Base-by-base conservation (phyloP, 2,329 filamentous ascomycete species). In the Ophiostoma ulmi region DNA sequence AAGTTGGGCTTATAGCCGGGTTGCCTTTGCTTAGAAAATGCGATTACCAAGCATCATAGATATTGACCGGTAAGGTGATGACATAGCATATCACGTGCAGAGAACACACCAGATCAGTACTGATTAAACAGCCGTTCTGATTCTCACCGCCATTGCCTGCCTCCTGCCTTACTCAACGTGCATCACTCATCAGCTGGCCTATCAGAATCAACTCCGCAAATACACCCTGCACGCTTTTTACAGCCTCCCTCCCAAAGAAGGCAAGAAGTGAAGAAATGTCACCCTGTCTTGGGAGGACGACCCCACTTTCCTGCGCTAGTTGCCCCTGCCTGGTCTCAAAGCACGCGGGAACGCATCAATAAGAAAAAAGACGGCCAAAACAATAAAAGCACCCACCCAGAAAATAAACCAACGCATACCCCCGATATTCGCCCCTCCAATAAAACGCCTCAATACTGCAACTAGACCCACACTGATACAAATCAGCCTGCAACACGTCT, bases 401-500 rank as follows among this genome's bases (percentile, higher is more conserved):
- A 70, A 72, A 72, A 70, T 26, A 67, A 69, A 52, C n/a, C 38
- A 70, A 14, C 41, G 44, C 38, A 70, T 38, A n/a, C 52, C 13
- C 31, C 70, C 61, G 63, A 14, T 67, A 67, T 36, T 35, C 20
- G 26, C 58, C 6, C 39, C 31, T 22, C 68, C 70, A 71, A 67
- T 61, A 20, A 65, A 36, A 71, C 26, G 8, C 0, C 26, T 3
- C 17, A 1, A 36, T 20, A 4, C 38, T 5, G n/a, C n/a, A 8
- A 13, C 0, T 1, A 5, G 68, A 68, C 70, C 70, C 68, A 70
- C 67, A n/a, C 58, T 31, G 63, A 48, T 26, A 67, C 73, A 75
- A 78, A 80, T 80, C 79, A 80, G 78, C 78, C 78, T 75, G 74
- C 75, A 77, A 75, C 75, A 74, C 76, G 74, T 75, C 74, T 61